Conservation (phyloP, 176 grass and related monocot genomes). For the Thalia dealbata region DNA sequence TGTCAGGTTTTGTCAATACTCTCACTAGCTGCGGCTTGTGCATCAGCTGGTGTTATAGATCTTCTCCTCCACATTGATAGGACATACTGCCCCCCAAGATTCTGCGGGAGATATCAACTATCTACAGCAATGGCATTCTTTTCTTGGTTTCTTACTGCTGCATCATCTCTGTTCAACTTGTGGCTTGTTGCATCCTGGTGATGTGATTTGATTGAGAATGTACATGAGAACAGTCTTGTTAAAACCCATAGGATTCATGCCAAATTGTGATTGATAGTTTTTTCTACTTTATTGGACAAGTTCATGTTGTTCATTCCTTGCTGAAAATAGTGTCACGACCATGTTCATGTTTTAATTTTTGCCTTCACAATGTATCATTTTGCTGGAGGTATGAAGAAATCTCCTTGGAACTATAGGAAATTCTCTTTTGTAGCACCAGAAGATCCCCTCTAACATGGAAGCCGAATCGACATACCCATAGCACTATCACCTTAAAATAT, state of each 20-base stretch:
- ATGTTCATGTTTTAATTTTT: not conserved
- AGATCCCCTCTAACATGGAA: too few relatives aligned
- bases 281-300: not conserved
- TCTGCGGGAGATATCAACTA: constrained; percentile 66
- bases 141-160: constrained; percentile 69
- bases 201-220: not conserved
- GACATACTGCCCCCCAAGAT: constrained; percentile 39
- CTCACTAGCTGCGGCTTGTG: constrained; percentile 58
- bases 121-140: constrained; percentile 78
- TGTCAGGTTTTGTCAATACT: constrained; percentile 58
- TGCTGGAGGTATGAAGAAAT: too few relatives aligned
- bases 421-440: too few relatives aligned
- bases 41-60: constrained; percentile 63
- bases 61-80: constrained; percentile 47
- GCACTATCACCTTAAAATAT: too few relatives aligned
- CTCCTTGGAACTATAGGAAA: too few relatives aligned
- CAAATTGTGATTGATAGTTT: not conserved
- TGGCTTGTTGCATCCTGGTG: constrained; percentile 54
- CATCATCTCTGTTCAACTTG: constrained; percentile 69
- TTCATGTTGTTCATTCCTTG: not conserved
- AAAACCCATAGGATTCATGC: not conserved
- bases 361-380: not conserved
- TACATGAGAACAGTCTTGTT: not conserved
- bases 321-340: not conserved
- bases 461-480: too few relatives aligned